phyloP scores from a whole-genome alignment of 805 yeast species.

The Blastobotrys robertii region DNA sequence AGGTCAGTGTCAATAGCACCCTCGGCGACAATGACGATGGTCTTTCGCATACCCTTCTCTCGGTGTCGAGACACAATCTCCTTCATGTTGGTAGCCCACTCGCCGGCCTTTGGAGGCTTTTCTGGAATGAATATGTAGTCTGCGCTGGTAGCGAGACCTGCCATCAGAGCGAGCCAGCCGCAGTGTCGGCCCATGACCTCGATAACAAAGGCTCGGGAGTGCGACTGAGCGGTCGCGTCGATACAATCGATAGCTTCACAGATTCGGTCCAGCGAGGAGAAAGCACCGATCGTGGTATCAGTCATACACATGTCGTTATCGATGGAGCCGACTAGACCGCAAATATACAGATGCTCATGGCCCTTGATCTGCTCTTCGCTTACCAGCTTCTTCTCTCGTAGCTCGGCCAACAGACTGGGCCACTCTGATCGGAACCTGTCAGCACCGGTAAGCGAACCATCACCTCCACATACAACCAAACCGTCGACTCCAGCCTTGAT shows the following conservation, averaged over 20 bases:
- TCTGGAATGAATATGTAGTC: slow-evolving; percentile 94
- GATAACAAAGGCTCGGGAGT: slow-evolving; percentile 92
- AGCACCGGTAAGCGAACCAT: slow-evolving; percentile 97
- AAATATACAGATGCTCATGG: slow-evolving; percentile 68
- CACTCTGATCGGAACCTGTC: slow-evolving; percentile 89
- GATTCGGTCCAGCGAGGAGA: slow-evolving; percentile 84
- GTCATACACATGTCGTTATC: slow-evolving; percentile 98
- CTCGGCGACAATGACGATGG: slow-evolving; percentile 95
- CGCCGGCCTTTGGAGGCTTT: slow-evolving; percentile 64
- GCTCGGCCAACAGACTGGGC: slow-evolving; percentile 78
- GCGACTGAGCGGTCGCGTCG: slow-evolving; percentile 95
- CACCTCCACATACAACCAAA: slow-evolving; percentile 95
- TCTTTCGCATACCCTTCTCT: slow-evolving; percentile 80
- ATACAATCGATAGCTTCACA: slow-evolving; percentile 92
- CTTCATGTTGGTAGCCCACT: slow-evolving; percentile 77
- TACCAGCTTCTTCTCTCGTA: slow-evolving; percentile 45
- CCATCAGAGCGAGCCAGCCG: slow-evolving; percentile 97
- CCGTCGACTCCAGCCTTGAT: slow-evolving; percentile 88
- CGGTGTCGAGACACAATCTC: slow-evolving; percentile 72
- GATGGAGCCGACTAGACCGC: slow-evolving; percentile 93
- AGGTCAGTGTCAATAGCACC: slow-evolving; percentile 86
- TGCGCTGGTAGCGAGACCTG: slow-evolving; percentile 94
- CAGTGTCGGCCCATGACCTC: slow-evolving; percentile 99
- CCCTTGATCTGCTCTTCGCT: slow-evolving; percentile 49
- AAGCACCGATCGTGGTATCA: slow-evolving; percentile 94